Evolutionary conservation across 257 asterid species (phyloP), one percentile per base, ranked within the genome.

Genomic region (Penstemon eatonii): DNA sequence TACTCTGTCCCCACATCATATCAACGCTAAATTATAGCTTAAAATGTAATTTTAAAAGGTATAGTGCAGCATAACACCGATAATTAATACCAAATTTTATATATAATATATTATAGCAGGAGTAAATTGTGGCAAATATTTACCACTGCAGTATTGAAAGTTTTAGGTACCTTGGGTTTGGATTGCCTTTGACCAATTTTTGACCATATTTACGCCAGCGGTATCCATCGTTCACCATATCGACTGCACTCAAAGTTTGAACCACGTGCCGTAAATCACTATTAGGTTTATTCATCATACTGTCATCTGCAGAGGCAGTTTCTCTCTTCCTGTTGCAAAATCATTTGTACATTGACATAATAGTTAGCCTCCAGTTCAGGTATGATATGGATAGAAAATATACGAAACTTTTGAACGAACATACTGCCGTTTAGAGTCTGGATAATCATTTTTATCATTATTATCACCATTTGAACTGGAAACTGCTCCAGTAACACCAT

Each of bases 121-220:
- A 25, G 54, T 15, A 13, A 49, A 10, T 39, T 39, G 41, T 15
- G 38, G 49, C 70, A 65, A 50, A 25, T 18, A 0, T 2, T 49
- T 12, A 49, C 12, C 18, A 12, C 52, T 15, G n/a, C 67, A 68
- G 46, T 49, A 53, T 18, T 61, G 43, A 71, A 64, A 47, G 70
- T 6, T 74, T 63, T 9, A 65, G 19, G 50, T 87, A 92, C 98
- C 98, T 86, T n/a, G 98, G 98, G 71, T 92, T 86, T 54, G 95
- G 91, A 81, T 86, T 92, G 73, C 98, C 96, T 81, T 92, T 92
- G 18, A 92, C 96, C 76, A 92, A 76, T 79, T 92, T 92, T 86
- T 92, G 98, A 63, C 98, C 98, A 38, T 92, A 92, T 77, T 92
- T 92, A 75, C 98, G 96, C 98, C 98, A 89, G 78, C 98, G 89